These are phyloP conservation scores for Phytomonas francai DNA, from an alignment of 208 protist species.

Conservation along the genomic window DNA sequence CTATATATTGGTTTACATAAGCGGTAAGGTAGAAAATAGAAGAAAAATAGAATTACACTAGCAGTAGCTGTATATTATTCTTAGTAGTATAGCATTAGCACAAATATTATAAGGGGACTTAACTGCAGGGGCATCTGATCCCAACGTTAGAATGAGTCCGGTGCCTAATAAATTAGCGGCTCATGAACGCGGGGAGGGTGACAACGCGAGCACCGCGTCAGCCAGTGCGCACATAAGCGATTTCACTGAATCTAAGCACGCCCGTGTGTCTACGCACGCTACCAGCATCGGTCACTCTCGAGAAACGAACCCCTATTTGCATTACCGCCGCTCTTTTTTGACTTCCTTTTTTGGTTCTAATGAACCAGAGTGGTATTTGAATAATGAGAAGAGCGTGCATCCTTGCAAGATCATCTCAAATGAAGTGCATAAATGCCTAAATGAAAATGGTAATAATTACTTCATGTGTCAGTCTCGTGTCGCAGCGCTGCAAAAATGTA, in stretches of 20 bases:
- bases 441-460: slow-evolving; percentile 48
- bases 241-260: slow-evolving; percentile 13
- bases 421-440: slow-evolving; percentile 60
- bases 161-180: neutral
- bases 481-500: slow-evolving; percentile 54
- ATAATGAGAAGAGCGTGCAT: slow-evolving; percentile 18
- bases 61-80: neutral
- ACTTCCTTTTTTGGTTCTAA: slow-evolving; percentile 78
- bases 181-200: neutral
- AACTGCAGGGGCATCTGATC: neutral
- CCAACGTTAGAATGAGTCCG: neutral
- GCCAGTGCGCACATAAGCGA: neutral
- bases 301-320: slow-evolving; percentile 25
- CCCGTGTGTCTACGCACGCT: slow-evolving; percentile 20
- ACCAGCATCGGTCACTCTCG: slow-evolving; percentile 14
- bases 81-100: neutral
- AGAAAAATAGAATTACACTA: neutral
- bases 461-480: slow-evolving; percentile 61
- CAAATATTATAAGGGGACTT: neutral
- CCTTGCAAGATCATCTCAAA: slow-evolving; percentile 58
- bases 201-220: neutral
- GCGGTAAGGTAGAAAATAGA: neutral
- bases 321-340: slow-evolving; percentile 48
- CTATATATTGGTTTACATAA: neutral
- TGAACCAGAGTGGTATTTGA: slow-evolving; percentile 31